Evolutionary conservation across 179 eudicot species (phyloP).

Genomic region (Spergularia azorica): DNA sequence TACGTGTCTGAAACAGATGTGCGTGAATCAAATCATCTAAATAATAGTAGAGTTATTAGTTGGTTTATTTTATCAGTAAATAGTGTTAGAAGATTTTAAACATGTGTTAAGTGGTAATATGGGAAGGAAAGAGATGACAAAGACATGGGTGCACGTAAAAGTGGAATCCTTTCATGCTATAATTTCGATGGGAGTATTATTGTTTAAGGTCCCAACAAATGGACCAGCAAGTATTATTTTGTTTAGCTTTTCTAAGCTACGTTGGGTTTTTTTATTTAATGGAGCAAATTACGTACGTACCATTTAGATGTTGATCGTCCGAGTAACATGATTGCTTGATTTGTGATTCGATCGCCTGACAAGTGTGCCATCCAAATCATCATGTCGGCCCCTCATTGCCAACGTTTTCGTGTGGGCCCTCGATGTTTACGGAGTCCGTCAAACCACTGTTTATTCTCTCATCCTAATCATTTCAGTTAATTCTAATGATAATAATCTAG

Average conservation of each 20-base stretch:
- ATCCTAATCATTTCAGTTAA: too few species aligned
- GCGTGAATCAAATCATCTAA: too few species aligned
- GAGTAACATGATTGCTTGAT: background rate
- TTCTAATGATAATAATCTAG: too few species aligned
- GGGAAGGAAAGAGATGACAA: background rate
- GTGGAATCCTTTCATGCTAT: background rate
- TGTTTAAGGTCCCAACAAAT: background rate
- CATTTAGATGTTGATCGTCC: background rate
- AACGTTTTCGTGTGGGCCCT: too few species aligned
- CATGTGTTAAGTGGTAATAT: background rate
- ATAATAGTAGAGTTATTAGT: too few species aligned
- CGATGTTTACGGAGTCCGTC: too few species aligned
- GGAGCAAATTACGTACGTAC: background rate
- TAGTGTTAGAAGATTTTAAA: too few species aligned
- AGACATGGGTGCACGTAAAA: conserved; percentile 6
- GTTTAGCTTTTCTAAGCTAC: background rate
- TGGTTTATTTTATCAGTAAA: too few species aligned
- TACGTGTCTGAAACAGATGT: too few species aligned
- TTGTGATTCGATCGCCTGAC: background rate
- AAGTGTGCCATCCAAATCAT: background rate
- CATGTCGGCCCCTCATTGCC: too few species aligned
- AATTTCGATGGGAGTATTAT: background rate
- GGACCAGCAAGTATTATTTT: conserved; percentile 1
- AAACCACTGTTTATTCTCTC: too few species aligned
- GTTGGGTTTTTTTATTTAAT: conserved; percentile 3